Percentiles rank a stretch among this genome's conserved stretches.
Conservation (phyloP, 2,329 filamentous ascomycete species). For the Fusarium sp. region DNA sequence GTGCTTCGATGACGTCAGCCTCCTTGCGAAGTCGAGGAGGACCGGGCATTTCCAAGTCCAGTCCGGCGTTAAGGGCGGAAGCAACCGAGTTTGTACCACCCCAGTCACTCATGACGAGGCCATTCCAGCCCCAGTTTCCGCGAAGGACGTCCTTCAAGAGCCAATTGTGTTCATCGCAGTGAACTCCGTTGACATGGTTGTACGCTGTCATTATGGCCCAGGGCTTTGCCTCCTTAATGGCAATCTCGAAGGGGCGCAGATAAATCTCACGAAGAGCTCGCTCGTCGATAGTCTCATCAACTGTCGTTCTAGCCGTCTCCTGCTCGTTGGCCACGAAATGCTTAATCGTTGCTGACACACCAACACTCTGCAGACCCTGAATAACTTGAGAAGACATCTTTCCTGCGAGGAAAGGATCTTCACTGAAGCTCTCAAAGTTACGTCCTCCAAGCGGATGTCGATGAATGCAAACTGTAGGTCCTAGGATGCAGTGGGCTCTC, state of each 20-base stretch:
- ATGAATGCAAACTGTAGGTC: conserved; percentile 68
- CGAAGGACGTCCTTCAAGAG: conserved; percentile 55
- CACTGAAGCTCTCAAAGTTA: conserved; percentile 60
- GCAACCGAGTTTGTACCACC: conserved; percentile 51
- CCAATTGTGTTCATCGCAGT: conserved; percentile 55
- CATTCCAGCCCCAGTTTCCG: conserved; percentile 58
- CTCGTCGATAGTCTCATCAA: conserved; percentile 47
- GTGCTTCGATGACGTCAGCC: conserved; percentile 35
- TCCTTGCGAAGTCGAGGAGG: conserved; percentile 45
- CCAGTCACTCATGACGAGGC: conserved; percentile 62
- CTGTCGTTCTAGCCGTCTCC: conserved; percentile 45
- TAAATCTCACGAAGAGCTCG: conserved; percentile 54
- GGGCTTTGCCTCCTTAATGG: conserved; percentile 54
- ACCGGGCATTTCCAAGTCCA: conserved; percentile 53
- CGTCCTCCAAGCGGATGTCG: conserved; percentile 60
- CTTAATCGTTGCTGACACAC: conserved; percentile 58
- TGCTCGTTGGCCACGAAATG: conserved; percentile 60
- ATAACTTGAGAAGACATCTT: conserved; percentile 57
- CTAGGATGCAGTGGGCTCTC: conserved; percentile 77
- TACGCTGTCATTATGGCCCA: conserved; percentile 61
- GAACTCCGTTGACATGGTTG: conserved; percentile 59
- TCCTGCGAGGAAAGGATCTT: conserved; percentile 60
- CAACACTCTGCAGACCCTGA: conserved; percentile 56
- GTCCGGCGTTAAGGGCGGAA: conserved; percentile 46
- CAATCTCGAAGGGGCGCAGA: conserved; percentile 58